Base-by-base conservation (phyloP, 352 stramenopile genomes). In the Blastocystis sp. region DNA sequence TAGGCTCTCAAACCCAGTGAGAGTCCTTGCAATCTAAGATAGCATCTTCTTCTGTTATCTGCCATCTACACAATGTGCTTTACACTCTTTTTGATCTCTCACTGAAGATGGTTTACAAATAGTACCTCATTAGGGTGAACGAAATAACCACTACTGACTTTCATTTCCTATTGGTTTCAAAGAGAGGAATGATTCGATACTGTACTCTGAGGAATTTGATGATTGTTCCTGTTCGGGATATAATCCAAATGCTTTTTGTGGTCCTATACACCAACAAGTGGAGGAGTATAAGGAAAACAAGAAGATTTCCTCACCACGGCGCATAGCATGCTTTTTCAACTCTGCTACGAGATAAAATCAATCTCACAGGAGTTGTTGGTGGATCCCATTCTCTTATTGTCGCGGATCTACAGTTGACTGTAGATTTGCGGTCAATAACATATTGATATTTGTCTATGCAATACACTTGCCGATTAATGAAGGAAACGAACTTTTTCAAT, bases 91-190 rank as follows among this genome's bases (percentile, higher is more conserved):
- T 95, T 90, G 97, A 96, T 92, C 95, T 98, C 92, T 97, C 99
- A 92, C 96, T 97, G 70, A 97, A 96, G 68, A 96, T 98, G 93
- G 99, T 99, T 92, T 98, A 96, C 94, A 98, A 99, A 94, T 95
- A 98, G 92, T 98, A 98, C 93, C 95, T 96, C 87, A 94, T 99
- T 92, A 98, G 98, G 94, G 96, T 98, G 63, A 95, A 98, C 91
- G 95, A 95, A 91, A 95, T 95, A 91, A 92, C 98, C 69, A 95
- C 97, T 76, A 98, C 98, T 79, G 97, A 99, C 93, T 92, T 94
- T 97, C 98, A 93, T 99, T 97, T 93, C 97, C 96, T 50, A 95
- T 96, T 41, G 97, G 97, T 68, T 98, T 99, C 94, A 98, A 98
- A 96, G 91, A 87, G 29, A 34, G 1, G 29, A 34, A 34, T 34